Percentiles rank a stretch among this genome's conserved stretches.
Conservation (phyloP, 2,329 filamentous ascomycete genomes). For the Paraconiothyrium brasiliense region DNA sequence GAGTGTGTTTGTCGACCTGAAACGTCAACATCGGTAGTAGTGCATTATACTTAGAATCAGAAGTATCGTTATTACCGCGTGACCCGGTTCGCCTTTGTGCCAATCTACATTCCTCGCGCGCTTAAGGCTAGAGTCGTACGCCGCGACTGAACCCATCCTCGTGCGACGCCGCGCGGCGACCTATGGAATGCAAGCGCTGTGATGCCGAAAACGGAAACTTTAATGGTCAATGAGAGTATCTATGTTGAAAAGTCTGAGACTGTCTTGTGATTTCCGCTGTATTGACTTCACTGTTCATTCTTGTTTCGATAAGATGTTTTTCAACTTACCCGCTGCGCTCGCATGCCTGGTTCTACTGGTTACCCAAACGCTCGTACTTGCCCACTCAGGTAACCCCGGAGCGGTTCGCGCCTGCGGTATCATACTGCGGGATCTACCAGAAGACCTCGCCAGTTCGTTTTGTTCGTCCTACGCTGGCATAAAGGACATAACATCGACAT, state of each 20-base stretch:
- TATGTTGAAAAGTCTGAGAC: neutral
- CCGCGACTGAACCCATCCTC: neutral
- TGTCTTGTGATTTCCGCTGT: neutral
- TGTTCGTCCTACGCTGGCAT: constrained; percentile 12
- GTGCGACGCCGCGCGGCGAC: constrained; percentile 3
- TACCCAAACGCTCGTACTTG: neutral
- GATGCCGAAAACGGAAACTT: constrained; percentile 19
- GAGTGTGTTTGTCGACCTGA: neutral
- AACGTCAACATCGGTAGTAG: neutral
- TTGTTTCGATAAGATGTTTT: neutral
- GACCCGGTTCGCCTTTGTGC: neutral
- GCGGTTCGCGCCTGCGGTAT: neutral
- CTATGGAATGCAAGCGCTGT: constrained; percentile 13
- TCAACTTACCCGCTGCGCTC: neutral
- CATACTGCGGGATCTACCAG: constrained; percentile 6
- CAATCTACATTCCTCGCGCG: neutral
- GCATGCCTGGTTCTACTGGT: neutral
- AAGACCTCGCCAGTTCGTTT: constrained; percentile 10
- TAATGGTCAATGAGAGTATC: neutral
- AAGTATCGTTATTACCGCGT: neutral
- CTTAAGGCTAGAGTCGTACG: neutral
- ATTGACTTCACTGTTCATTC: neutral
- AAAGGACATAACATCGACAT: constrained; percentile 1
- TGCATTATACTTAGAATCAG: neutral
- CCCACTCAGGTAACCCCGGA: neutral